Percentiles rank a stretch among this genome's conserved stretches.
Conservation (phyloP, 2,329 filamentous ascomycete species). For the Ceratocystis cubensis region DNA sequence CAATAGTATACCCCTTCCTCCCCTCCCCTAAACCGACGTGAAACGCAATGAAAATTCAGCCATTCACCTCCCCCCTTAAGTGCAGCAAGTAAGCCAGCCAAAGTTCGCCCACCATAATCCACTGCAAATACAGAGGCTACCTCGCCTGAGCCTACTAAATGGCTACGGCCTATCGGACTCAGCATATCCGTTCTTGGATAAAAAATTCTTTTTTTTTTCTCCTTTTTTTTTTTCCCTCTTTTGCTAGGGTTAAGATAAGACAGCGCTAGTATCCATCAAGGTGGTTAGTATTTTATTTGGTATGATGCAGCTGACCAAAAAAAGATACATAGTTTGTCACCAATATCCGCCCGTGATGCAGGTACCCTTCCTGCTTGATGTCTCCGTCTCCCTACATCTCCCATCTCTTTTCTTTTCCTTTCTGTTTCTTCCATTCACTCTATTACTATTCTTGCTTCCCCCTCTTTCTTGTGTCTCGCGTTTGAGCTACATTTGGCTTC, state of each 20-base stretch:
- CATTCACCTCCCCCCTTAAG: neutral
- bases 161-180: neutral
- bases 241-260: neutral
- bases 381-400: neutral
- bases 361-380: neutral
- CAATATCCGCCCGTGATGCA: neutral
- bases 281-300: neutral
- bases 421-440: neutral
- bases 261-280: neutral
- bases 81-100: neutral
- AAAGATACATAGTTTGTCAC: slow-evolving; percentile 3
- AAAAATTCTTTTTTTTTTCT: neutral
- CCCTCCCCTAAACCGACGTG: too few relatives aligned
- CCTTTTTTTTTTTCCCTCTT: neutral
- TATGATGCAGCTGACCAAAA: neutral
- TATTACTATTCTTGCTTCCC: neutral
- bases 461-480: neutral
- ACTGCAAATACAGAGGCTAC: neutral
- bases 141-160: neutral
- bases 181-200: neutral
- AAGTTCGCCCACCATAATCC: neutral
- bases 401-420: neutral
- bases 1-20: too few relatives aligned
- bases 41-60: neutral
- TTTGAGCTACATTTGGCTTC: neutral